Percentiles rank a stretch among this genome's conserved stretches.
phyloP scores from a whole-genome alignment of 2,329 filamentous ascomycete species.

The Diaporthe caulivora region DNA sequence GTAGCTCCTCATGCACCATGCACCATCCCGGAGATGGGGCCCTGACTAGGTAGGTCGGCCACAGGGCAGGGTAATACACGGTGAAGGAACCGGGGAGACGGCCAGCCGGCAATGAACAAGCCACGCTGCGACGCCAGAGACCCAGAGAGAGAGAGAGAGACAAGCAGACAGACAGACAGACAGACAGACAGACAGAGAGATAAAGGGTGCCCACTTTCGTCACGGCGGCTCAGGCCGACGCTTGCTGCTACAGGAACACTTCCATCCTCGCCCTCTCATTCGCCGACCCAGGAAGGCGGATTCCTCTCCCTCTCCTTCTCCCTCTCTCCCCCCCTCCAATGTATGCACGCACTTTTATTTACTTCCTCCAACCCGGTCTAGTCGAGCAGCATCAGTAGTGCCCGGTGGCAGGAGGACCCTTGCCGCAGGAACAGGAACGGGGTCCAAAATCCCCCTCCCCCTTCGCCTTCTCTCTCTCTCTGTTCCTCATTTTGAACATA shows the following conservation, averaged over 20 bases:
- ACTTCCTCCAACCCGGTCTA: not conserved
- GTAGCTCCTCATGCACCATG: conserved; percentile 23
- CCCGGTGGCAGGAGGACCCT: conserved; percentile 11
- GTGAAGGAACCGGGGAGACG: not conserved
- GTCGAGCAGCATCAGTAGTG: conserved; percentile 23
- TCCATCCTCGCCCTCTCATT: conserved; percentile 8
- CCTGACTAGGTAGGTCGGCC: conserved; percentile 16
- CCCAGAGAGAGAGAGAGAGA: not conserved
- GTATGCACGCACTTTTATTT: not conserved
- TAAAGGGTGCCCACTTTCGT: not conserved
- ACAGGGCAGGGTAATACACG: not conserved
- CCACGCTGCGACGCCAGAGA: not conserved
- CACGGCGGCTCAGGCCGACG: conserved; percentile 23
- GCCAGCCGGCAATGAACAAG: not conserved
- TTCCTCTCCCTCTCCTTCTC: not conserved
- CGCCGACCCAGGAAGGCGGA: conserved; percentile 35
- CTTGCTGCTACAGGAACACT: conserved; percentile 8
- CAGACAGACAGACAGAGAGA: not conserved
- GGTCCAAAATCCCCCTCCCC: not conserved
- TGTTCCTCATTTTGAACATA: not conserved
- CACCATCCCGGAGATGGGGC: conserved; percentile 18
- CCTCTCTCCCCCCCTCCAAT: too few relatives aligned
- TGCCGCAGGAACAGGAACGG: conserved; percentile 9
- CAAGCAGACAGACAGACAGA: not conserved
- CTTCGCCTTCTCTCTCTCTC: not conserved